Percentiles rank a stretch among this genome's conserved stretches.
These are phyloP conservation scores for Acmispon strigosus DNA, from an alignment of 306 rosid genomes.

Conservation along the genomic window DNA sequence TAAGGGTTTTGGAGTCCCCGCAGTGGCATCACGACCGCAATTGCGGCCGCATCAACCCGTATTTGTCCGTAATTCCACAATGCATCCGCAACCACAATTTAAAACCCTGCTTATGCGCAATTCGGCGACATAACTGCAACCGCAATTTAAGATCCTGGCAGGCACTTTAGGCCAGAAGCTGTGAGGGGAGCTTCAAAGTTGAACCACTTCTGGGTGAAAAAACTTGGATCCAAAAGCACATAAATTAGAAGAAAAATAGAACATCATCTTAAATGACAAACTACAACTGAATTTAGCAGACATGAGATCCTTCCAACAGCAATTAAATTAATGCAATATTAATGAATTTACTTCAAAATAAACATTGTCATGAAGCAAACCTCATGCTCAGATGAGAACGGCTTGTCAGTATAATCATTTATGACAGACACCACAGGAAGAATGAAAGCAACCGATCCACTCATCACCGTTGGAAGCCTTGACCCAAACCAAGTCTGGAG, in stretches of 20 bases:
- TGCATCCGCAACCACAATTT: too few species aligned
- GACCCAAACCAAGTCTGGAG: constrained; percentile 75
- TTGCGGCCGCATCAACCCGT: too few species aligned
- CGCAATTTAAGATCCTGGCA: too few species aligned
- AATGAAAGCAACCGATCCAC: constrained; percentile 59
- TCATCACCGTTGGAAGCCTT: constrained; percentile 87
- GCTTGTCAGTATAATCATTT: constrained; percentile 43
- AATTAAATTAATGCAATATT: neutral
- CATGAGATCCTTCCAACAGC: neutral
- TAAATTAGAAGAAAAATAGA: neutral
- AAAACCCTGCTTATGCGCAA: too few species aligned
- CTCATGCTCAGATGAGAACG: constrained; percentile 55
- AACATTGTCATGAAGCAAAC: constrained; percentile 23
- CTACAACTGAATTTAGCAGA: neutral
- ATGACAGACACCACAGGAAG: constrained; percentile 71
- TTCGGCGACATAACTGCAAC: too few species aligned
- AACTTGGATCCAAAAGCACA: too few species aligned
- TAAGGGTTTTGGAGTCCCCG: too few species aligned
- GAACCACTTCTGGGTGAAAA: too few species aligned
- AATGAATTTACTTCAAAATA: neutral
- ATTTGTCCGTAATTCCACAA: too few species aligned
- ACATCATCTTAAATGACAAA: neutral
- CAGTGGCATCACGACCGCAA: too few species aligned
- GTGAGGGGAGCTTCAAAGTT: too few species aligned
- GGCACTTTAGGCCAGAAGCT: too few species aligned